Evolutionary conservation across 2,329 filamentous ascomycete genomes (phyloP), one percentile per base, ranked within the genome.

Genomic region (Akanthomyces lecanii): DNA sequence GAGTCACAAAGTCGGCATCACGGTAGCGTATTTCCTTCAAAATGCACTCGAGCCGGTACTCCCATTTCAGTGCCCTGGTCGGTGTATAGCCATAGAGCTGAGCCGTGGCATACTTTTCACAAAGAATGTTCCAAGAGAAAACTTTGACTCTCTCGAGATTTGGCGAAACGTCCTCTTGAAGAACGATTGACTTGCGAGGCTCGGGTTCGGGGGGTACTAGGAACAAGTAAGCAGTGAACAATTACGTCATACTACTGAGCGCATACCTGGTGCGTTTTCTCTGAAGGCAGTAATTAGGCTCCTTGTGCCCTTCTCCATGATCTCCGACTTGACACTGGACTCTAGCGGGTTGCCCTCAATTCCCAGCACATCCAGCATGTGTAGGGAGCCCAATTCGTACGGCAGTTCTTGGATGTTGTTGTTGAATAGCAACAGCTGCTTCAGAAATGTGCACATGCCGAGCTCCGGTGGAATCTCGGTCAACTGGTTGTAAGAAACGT

Each of bases 391-490:
- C 64, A 99, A 79, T 74, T 98, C 93, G 70, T 83, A 89, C 1
- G 95, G 95, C 30, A 99, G 81, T 25, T 86, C 88, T 65, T 86
- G 85, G 61, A 99, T 89, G 66, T 90, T 84, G 75, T 99, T 99
- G 78, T 97, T 92, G 74, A 97, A 97, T 2, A 97, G 81, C 33
- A 93, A 80, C 5, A 99, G 82, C 67, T 90, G 88, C 76, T 91
- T 92, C 62, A 99, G 81, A 69, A 93, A 95, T 33, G 93, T 95
- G 70, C 97, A 91, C 94, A 98, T 99, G 72, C 95, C 95, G 65
- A 99, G 86, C 78, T 99, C 94, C 25, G 90, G 85, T 1, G 95
- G 95, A 4, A 99, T 80, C 67, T 90, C 87, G 10, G 83, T 84
- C 65, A 99, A 82, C 65, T 94, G 86, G 75, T 99, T 99, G 77